phyloP scores from a whole-genome alignment of 2,329 filamentous ascomycete genomes.

The Leptographium flavum region DNA sequence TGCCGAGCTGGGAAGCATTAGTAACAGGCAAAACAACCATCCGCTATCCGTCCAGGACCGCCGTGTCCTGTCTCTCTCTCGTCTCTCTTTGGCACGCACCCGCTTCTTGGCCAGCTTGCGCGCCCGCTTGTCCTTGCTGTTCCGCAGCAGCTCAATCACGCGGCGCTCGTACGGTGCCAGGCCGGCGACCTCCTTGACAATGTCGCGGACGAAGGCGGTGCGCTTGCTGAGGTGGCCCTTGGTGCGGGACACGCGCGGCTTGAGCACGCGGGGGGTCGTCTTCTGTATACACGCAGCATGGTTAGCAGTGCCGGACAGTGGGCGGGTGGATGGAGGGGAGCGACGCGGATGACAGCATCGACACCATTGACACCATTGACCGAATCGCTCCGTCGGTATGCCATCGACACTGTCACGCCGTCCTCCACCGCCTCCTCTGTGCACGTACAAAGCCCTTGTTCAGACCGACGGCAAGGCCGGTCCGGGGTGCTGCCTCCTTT shows the following conservation, averaged over 20 bases:
- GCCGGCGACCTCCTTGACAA: slow-evolving; percentile 96
- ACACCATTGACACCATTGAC: too few relatives aligned
- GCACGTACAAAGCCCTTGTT: slow-evolving; percentile 31
- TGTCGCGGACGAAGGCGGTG: slow-evolving; percentile 90
- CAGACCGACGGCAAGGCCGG: slow-evolving; percentile 45
- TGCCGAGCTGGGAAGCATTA: slow-evolving; percentile 59
- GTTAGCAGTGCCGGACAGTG: too few relatives aligned
- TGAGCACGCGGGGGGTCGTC: slow-evolving; percentile 65
- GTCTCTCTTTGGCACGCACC: slow-evolving; percentile 56
- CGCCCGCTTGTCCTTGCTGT: slow-evolving; percentile 98
- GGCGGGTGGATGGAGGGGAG: too few relatives aligned
- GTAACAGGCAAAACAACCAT: neutral
- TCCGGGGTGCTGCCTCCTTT: slow-evolving; percentile 42
- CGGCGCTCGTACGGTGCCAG: slow-evolving; percentile 95
- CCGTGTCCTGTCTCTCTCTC: too few relatives aligned
- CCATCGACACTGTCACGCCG: too few relatives aligned
- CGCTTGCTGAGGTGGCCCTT: slow-evolving; percentile 97
- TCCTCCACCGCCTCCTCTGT: too few relatives aligned
- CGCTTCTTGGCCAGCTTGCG: slow-evolving; percentile 99
- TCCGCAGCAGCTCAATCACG: slow-evolving; percentile 96
- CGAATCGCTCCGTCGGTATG: too few relatives aligned
- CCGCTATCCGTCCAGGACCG: neutral
- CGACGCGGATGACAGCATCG: too few relatives aligned
- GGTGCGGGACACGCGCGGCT: slow-evolving; percentile 67
- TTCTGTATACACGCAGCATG: slow-evolving; percentile 41